Evolutionary conservation across 2,329 filamentous ascomycete genomes (phyloP).

Genomic region (Chaetomium sp.): DNA sequence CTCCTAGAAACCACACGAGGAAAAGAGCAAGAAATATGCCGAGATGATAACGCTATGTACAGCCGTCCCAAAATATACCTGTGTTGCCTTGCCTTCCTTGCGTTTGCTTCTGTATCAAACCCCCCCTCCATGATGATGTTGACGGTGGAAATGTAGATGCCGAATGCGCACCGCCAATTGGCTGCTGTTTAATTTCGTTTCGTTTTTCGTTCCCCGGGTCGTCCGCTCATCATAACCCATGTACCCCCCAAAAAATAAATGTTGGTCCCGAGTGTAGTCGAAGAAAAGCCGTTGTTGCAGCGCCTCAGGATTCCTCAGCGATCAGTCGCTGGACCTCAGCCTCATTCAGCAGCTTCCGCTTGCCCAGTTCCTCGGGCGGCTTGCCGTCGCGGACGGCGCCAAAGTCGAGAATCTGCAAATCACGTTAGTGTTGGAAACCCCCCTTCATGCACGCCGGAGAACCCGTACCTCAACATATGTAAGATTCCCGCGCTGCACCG

Average conservation of each 20-base stretch:
- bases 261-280: neutral
- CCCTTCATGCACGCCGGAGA: constrained; percentile 1
- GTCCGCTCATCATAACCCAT: constrained; percentile 8
- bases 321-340: constrained; percentile 55
- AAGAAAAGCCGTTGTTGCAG: neutral
- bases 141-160: neutral
- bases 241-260: neutral
- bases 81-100: constrained; percentile 7
- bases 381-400: constrained; percentile 89
- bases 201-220: neutral
- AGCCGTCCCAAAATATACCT: constrained; percentile 9
- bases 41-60: constrained; percentile 18
- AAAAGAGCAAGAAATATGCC: constrained; percentile 6
- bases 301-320: constrained; percentile 46
- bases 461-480: constrained; percentile 89
- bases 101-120: neutral
- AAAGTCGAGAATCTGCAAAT: constrained; percentile 85
- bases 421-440: constrained; percentile 40
- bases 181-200: constrained; percentile 2
- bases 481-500: constrained; percentile 86
- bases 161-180: neutral
- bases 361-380: constrained; percentile 73
- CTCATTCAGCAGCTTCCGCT: constrained; percentile 69
- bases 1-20: neutral
- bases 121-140: neutral